phyloP scores from a whole-genome alignment of 2,329 filamentous ascomycete species.

The Trichothecium sympodiale region DNA sequence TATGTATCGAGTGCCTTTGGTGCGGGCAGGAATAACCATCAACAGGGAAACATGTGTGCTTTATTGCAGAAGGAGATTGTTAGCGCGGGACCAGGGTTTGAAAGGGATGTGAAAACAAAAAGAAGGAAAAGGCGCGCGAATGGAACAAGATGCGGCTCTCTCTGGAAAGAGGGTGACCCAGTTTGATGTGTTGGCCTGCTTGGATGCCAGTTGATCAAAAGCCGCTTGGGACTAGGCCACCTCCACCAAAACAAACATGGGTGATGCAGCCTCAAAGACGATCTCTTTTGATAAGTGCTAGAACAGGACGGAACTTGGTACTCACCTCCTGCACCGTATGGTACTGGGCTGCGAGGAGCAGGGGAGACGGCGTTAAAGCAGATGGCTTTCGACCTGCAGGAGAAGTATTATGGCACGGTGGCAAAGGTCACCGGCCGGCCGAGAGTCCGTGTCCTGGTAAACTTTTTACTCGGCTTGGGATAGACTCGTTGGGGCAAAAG shows the following conservation, averaged over 20 bases:
- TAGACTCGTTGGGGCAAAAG: too few species aligned
- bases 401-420: too few species aligned
- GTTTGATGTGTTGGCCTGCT: conserved; percentile 85
- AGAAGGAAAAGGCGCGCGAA: too few species aligned
- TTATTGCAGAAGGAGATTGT: conserved; percentile 45
- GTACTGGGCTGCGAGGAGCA: too few species aligned
- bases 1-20: conserved; percentile 34
- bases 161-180: conserved; percentile 48
- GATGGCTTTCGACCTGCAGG: too few species aligned
- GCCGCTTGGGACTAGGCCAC: conserved; percentile 46
- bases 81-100: conserved; percentile 37
- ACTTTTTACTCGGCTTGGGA: too few species aligned
- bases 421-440: too few species aligned
- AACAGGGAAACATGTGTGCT: conserved; percentile 52
- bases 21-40: conserved; percentile 41
- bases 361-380: too few species aligned
- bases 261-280: conserved; percentile 32
- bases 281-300: conserved; percentile 33
- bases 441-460: too few species aligned
- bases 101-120: neutral
- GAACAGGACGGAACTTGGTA: neutral
- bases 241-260: conserved; percentile 47
- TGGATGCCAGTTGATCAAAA: conserved; percentile 70
- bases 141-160: conserved; percentile 50
- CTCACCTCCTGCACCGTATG: too few species aligned